A percentile compares a stretch with the other conserved stretches of the same genome.
These are phyloP conservation scores for Amoebophrya sp. DNA, from an alignment of 169 alveolate species.

Conservation along the genomic window DNA sequence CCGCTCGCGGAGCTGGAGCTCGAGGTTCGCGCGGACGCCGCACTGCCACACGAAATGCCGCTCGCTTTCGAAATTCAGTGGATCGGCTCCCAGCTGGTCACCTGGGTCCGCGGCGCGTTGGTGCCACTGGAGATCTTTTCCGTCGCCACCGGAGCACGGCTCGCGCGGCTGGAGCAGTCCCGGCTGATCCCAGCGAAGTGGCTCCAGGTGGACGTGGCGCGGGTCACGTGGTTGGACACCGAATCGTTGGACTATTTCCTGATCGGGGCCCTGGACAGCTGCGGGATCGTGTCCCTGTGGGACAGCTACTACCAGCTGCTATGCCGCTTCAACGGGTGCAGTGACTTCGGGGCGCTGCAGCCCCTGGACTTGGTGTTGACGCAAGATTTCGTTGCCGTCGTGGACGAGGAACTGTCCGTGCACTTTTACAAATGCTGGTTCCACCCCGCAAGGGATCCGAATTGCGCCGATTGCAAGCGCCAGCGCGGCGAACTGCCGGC, in stretches of 20 bases:
- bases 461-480: too few species aligned
- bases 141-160: not conserved
- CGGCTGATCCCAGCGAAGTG: not conserved
- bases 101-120: not conserved
- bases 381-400: not conserved
- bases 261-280: not conserved
- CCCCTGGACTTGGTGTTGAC: not conserved
- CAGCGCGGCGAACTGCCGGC: too few species aligned
- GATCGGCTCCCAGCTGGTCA: not conserved
- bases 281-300: not conserved
- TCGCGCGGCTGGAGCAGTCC: not conserved
- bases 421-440: not conserved
- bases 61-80: not conserved
- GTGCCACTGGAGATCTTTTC: not conserved
- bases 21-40: too few species aligned
- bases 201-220: not conserved
- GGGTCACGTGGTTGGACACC: not conserved
- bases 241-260: not conserved
- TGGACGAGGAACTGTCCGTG: not conserved
- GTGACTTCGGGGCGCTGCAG: too few species aligned
- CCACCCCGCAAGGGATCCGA: not conserved
- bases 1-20: too few species aligned
- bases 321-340: not conserved
- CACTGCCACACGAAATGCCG: not conserved
- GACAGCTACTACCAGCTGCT: not conserved